Conservation (phyloP, 345 rosid genomes). For the Noccaea caerulescens region DNA sequence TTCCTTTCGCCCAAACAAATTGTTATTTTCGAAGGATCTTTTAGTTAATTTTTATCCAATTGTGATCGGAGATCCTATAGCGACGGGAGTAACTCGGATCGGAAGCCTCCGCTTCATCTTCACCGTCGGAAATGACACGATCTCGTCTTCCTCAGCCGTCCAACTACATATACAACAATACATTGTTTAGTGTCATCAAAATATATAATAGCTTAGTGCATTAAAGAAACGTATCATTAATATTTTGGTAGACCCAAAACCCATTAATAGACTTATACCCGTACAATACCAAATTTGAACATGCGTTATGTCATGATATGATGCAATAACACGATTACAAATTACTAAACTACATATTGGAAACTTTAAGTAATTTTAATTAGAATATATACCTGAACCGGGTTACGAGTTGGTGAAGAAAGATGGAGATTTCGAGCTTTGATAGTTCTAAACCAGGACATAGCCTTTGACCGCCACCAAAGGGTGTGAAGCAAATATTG, state of each 20-base stretch:
- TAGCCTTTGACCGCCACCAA: constrained; percentile 98
- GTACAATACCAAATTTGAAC: neutral
- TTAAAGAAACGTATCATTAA: neutral
- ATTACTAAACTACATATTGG: neutral
- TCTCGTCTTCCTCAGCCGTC: constrained; percentile 63
- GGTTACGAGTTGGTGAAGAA: constrained; percentile 90
- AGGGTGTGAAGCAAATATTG: constrained; percentile 74
- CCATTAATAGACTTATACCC: neutral
- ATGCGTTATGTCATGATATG: neutral
- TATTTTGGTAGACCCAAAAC: neutral
- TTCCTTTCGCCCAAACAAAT: constrained; percentile 24
- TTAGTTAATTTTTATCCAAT: constrained; percentile 4
- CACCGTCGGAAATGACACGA: constrained; percentile 71
- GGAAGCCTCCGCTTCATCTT: constrained; percentile 73
- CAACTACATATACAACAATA: constrained; percentile 53
- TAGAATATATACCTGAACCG: constrained; percentile 52
- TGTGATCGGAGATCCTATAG: constrained; percentile 2
- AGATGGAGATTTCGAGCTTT: constrained; percentile 85
- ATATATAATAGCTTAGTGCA: neutral
- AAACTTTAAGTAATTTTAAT: neutral
- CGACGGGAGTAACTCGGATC: constrained; percentile 50
- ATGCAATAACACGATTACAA: neutral
- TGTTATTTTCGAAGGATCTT: neutral
- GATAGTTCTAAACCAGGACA: constrained; percentile 96
- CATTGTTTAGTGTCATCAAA: neutral